These are phyloP conservation scores for Penicillium sumatraense DNA, from an alignment of 2,329 filamentous ascomycete genomes.

Conservation along the genomic window DNA sequence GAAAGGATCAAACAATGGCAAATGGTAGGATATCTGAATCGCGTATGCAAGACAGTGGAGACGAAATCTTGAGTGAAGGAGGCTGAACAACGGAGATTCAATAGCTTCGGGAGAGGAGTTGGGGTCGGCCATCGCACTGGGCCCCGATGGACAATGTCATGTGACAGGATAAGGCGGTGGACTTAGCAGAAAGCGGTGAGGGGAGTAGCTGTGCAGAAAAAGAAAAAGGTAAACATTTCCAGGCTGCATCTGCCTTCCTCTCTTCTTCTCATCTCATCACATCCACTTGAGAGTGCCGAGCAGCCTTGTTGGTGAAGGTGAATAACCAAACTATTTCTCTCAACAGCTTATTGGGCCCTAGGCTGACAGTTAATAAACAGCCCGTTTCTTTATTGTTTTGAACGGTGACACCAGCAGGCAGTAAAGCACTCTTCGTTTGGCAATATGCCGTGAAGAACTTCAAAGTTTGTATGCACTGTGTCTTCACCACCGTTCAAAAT, in stretches of 20 bases:
- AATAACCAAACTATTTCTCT: background rate
- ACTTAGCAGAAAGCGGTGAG: background rate
- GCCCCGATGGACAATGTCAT: too few relatives aligned
- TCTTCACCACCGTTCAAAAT: conserved; percentile 1
- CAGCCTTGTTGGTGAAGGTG: background rate
- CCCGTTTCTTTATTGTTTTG: background rate
- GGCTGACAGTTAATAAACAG: background rate
- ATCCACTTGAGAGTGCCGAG: background rate
- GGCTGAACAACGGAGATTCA: background rate
- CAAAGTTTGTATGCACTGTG: background rate
- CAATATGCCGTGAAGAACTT: conserved; percentile 4
- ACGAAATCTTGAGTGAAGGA: background rate
- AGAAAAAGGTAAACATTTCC: background rate
- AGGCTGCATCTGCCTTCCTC: background rate
- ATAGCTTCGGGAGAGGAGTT: background rate
- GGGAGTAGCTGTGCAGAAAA: background rate
- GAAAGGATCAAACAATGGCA: background rate
- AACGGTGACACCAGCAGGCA: background rate
- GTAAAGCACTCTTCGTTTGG: background rate
- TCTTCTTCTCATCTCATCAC: background rate
- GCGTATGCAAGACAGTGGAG: background rate
- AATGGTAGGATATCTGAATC: background rate
- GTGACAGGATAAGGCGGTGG: too few relatives aligned
- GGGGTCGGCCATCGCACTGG: background rate
- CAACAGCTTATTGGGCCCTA: background rate